phyloP scores from a whole-genome alignment of 495 filamentous ascomycete genomes.

The Acidomyces sp. region DNA sequence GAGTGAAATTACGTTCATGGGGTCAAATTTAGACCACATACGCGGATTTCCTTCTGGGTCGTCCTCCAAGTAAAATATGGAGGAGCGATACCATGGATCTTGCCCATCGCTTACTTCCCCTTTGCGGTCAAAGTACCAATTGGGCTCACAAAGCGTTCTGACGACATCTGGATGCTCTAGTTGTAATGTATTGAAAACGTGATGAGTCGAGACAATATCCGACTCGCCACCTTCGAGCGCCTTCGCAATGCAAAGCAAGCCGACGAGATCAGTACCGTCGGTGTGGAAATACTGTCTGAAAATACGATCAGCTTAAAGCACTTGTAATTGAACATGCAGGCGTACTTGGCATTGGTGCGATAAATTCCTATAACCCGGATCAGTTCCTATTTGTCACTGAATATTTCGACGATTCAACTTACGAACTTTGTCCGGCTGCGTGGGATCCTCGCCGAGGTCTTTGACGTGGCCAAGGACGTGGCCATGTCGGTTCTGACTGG shows the following conservation, averaged over 20 bases:
- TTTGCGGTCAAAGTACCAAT: slow-evolving; percentile 94
- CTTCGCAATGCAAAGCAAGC: slow-evolving; percentile 67
- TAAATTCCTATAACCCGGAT: too few species aligned
- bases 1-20: slow-evolving; percentile 28
- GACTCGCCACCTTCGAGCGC: slow-evolving; percentile 74
- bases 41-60: slow-evolving; percentile 32
- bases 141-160: slow-evolving; percentile 56
- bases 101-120: slow-evolving; percentile 65
- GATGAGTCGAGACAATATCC: slow-evolving; percentile 66
- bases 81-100: slow-evolving; percentile 60
- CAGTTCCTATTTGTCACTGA: too few species aligned
- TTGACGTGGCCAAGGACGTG: slow-evolving; percentile 87
- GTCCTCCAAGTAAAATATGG: slow-evolving; percentile 60
- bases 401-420: too few species aligned
- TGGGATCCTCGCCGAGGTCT: slow-evolving; percentile 65
- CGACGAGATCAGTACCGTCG: slow-evolving; percentile 73
- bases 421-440: too few species aligned
- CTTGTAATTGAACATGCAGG: too few species aligned
- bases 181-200: slow-evolving; percentile 72
- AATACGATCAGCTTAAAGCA: too few species aligned
- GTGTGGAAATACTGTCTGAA: slow-evolving; percentile 71
- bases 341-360: slow-evolving; percentile 58
- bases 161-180: slow-evolving; percentile 65
- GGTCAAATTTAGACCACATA: slow-evolving; percentile 34
- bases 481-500: slow-evolving; percentile 74